Evolutionary conservation across 192 early-diverging fungal species (phyloP), one percentile per base, ranked within the genome.

Genomic region (Ambispora gerdemannii): DNA sequence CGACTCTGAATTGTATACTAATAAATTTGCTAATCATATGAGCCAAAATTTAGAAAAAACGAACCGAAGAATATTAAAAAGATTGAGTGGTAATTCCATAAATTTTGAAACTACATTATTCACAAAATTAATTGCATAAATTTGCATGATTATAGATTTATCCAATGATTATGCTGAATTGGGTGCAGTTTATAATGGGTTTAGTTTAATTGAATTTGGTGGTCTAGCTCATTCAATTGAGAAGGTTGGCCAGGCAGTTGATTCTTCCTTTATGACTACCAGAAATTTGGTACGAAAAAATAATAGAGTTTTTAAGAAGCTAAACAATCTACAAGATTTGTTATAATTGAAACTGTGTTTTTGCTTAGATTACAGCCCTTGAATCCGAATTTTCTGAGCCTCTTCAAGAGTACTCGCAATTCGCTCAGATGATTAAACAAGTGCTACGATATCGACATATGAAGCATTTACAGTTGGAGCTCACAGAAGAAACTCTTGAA

Each of bases 111-210:
- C n/a, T n/a, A n/a, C 30, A 1, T 35, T 63, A 47, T 59, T 17
- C n/a, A 19, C 34, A 73, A 63, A 73, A 43, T 30, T 73, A 3
- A 49, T 24, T 49, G 19, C 32, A 15, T 63, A n/a, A n/a, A n/a
- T n/a, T n/a, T n/a, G n/a, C n/a, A n/a, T n/a, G n/a, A n/a, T 28
- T 17, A 31, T 58, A 70, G 95, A 97, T 73, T 81, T 91, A 30
- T 86, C 92, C 0, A 76, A 77, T 33, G 89, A 91, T 65, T 92
- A 93, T 72, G 81, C 92, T 22, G 95, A 97, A 70, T 82, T 99
- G 19, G 96, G 95, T 0, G 94, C 92, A 3, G 82, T 88, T 1
- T 94, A 95, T 77, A 99, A 99, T 72, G 94, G 89, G 24, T 98
- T 97, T 78, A 97, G 95, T 53, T 81, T 99, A 35, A 88, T 89